These are phyloP conservation scores for Citrullus mucosospermus DNA, from an alignment of 306 rosid genomes.

Conservation along the genomic window DNA sequence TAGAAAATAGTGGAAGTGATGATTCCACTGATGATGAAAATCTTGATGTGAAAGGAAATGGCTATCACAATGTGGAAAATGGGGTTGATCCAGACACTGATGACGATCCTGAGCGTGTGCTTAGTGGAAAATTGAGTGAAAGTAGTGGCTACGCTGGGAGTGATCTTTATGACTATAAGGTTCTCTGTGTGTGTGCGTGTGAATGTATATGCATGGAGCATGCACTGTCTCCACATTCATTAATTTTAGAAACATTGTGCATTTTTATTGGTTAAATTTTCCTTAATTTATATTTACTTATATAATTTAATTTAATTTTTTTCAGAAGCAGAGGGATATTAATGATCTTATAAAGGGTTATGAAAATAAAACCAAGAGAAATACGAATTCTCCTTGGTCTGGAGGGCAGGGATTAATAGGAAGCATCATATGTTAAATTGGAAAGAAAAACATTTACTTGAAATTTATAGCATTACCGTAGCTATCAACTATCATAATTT, in stretches of 20 bases:
- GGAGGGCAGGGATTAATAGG: background rate
- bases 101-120: slow-evolving; percentile 75
- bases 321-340: background rate
- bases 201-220: background rate
- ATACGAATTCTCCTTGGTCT: background rate
- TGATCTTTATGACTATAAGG: slow-evolving; percentile 97
- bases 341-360: background rate
- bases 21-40: slow-evolving; percentile 84
- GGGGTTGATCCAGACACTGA: slow-evolving; percentile 89
- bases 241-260: background rate
- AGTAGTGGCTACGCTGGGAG: slow-evolving; percentile 98
- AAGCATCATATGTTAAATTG: background rate
- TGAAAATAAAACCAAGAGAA: background rate
- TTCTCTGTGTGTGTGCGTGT: slow-evolving; percentile 18
- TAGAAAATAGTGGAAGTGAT: slow-evolving; percentile 78
- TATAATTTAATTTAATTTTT: background rate
- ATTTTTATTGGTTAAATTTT: background rate
- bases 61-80: slow-evolving; percentile 92
- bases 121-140: slow-evolving; percentile 91
- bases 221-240: background rate
- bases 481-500: background rate
- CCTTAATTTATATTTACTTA: background rate
- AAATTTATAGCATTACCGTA: background rate
- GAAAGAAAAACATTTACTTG: background rate
- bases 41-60: slow-evolving; percentile 66